A percentile compares a stretch with the other conserved stretches of the same genome.
These are phyloP conservation scores for Coemansia sp. DNA, from an alignment of 192 early-diverging fungal species.

Conservation along the genomic window DNA sequence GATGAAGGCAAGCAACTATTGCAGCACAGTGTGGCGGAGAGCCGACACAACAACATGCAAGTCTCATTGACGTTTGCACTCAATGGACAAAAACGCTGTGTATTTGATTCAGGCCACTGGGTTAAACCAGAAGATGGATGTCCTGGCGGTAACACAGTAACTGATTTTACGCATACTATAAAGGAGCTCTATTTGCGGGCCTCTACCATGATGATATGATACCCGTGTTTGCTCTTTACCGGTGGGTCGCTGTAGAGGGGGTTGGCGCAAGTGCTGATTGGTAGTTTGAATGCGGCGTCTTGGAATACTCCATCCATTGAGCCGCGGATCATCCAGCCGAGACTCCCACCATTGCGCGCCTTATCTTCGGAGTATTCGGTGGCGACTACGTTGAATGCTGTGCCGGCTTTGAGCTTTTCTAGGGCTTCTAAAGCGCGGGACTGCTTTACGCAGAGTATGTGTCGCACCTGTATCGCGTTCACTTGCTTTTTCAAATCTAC, in stretches of 20 bases:
- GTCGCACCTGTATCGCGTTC: constrained; percentile 68
- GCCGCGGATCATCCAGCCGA: constrained; percentile 81
- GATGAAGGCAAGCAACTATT: constrained; percentile 39
- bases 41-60: constrained; percentile 12
- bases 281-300: constrained; percentile 77
- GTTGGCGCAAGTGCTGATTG: constrained; percentile 63
- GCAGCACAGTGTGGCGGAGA: constrained; percentile 18
- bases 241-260: constrained; percentile 74
- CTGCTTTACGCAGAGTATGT: constrained; percentile 88
- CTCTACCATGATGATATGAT: constrained; percentile 89
- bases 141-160: constrained; percentile 42
- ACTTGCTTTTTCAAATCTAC: constrained; percentile 53
- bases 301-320: constrained; percentile 78
- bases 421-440: constrained; percentile 71
- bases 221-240: constrained; percentile 74
- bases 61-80: constrained; percentile 45
- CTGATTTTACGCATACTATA: constrained; percentile 34
- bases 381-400: constrained; percentile 71
- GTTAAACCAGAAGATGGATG: constrained; percentile 39
- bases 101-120: constrained; percentile 49
- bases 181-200: constrained; percentile 49
- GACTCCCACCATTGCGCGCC: constrained; percentile 73
- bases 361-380: constrained; percentile 81
- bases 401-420: constrained; percentile 61
- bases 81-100: constrained; percentile 36